Evolutionary conservation across 1,139 yeast species (phyloP).

Genomic region (Nadsonia commutata): DNA sequence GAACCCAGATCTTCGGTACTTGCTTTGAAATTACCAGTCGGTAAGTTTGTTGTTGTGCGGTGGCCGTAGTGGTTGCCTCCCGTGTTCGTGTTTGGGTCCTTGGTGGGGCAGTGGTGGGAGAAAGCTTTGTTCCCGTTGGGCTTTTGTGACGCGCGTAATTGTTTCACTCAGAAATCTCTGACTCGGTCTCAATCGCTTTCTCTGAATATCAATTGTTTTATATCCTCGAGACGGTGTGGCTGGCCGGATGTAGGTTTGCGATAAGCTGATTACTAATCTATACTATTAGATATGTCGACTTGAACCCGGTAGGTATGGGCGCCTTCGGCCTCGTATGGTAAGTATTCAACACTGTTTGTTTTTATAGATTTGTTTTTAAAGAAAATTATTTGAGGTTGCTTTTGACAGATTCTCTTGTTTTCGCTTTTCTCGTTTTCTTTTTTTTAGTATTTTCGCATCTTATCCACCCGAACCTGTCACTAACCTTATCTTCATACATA

Average conservation of each 20-base stretch:
- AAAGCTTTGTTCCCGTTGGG: too few species aligned
- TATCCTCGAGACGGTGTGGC: too few species aligned
- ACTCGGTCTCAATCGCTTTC: too few species aligned
- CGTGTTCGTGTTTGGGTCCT: too few species aligned
- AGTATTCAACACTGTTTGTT: conserved; percentile 5
- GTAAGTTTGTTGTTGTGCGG: conserved; percentile 8
- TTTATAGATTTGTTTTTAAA: neutral
- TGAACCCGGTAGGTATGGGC: conserved; percentile 98
- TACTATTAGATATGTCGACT: conserved; percentile 56
- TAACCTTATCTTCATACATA: conserved; percentile 4
- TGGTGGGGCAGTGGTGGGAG: too few species aligned
- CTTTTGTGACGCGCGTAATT: too few species aligned
- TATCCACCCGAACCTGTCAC: neutral
- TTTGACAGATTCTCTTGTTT: neutral
- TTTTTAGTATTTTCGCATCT: neutral
- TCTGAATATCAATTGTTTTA: too few species aligned
- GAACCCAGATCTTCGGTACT: conserved; percentile 35
- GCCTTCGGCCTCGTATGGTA: conserved; percentile 91
- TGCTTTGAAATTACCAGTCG: conserved; percentile 64
- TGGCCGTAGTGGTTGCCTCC: neutral
- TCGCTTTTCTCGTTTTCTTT: neutral
- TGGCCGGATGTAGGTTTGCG: too few species aligned
- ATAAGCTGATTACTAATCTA: neutral
- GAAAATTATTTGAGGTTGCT: neutral
- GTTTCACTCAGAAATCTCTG: too few species aligned